These are phyloP conservation scores for Naganishia liquefaciens DNA, from an alignment of 1,284 basidiomycete genomes.

Conservation along the genomic window DNA sequence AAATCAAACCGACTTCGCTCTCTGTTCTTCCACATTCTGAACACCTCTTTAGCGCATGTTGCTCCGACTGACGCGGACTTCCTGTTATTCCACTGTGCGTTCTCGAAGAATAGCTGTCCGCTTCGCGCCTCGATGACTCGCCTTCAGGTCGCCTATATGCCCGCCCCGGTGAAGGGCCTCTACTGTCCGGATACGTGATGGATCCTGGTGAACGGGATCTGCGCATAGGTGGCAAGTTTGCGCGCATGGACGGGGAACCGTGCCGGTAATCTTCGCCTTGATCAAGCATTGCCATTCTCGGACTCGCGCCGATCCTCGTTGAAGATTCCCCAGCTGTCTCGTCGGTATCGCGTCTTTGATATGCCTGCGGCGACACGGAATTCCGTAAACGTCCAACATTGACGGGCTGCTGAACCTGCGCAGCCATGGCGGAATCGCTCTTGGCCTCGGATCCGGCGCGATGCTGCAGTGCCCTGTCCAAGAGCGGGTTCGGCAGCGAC, in stretches of 20 bases:
- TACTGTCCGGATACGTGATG: constrained; percentile 10
- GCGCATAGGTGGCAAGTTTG: constrained; percentile 6
- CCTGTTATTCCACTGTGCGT: not conserved
- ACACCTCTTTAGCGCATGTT: constrained; percentile 15
- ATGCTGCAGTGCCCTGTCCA: constrained; percentile 22
- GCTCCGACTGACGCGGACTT: not conserved
- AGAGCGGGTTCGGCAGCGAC: constrained; percentile 17
- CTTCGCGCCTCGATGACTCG: constrained; percentile 10
- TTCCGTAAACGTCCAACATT: not conserved
- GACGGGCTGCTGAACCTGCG: not conserved
- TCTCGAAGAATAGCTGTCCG: not conserved
- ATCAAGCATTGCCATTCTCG: not conserved
- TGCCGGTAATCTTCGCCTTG: constrained; percentile 13
- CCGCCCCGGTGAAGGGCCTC: not conserved
- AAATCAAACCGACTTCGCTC: constrained; percentile 6
- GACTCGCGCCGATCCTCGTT: not conserved
- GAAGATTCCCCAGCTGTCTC: not conserved
- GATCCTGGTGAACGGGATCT: constrained; percentile 15
- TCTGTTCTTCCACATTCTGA: constrained; percentile 13
- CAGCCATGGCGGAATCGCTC: not conserved
- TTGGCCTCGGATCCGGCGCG: constrained; percentile 9
- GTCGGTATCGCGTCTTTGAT: not conserved
- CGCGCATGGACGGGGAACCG: not conserved
- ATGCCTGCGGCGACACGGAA: constrained; percentile 2
- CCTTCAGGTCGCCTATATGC: not conserved